These are phyloP conservation scores for Buddleja alternifolia DNA, from an alignment of 257 asterid genomes.

Conservation along the genomic window DNA sequence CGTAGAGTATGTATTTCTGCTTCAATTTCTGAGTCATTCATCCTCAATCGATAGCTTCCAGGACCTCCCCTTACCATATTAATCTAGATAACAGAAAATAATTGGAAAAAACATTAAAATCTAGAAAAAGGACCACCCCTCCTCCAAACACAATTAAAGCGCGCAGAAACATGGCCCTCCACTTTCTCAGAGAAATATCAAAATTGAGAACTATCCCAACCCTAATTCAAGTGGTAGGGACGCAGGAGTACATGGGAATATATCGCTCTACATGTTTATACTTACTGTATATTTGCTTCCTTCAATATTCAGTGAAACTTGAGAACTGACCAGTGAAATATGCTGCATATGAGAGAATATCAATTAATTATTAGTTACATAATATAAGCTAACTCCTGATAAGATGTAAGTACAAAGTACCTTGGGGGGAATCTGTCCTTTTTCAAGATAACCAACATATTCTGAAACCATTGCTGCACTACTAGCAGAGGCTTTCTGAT, in stretches of 20 bases:
- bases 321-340: constrained; percentile 92
- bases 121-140: constrained; percentile 12
- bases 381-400: constrained; percentile 27
- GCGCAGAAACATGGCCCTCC: constrained; percentile 11
- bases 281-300: constrained; percentile 99
- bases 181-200: constrained; percentile 3
- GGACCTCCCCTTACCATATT: constrained; percentile 86
- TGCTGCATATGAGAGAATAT: constrained; percentile 70
- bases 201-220: not conserved
- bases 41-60: constrained; percentile 85
- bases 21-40: constrained; percentile 86
- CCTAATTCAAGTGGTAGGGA: not conserved
- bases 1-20: constrained; percentile 99
- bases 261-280: constrained; percentile 23
- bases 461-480: constrained; percentile 97
- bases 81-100: constrained; percentile 43
- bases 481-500: constrained; percentile 98
- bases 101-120: constrained; percentile 11
- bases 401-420: constrained; percentile 41
- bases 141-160: not conserved
- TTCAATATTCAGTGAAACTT: constrained; percentile 94
- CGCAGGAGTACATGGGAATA: constrained; percentile 18
- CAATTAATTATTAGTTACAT: constrained; percentile 30
- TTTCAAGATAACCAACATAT: constrained; percentile 97
- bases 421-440: constrained; percentile 99